phyloP scores from a whole-genome alignment of 2,329 filamentous ascomycete species.

The Pestalotiopsis sp. region DNA sequence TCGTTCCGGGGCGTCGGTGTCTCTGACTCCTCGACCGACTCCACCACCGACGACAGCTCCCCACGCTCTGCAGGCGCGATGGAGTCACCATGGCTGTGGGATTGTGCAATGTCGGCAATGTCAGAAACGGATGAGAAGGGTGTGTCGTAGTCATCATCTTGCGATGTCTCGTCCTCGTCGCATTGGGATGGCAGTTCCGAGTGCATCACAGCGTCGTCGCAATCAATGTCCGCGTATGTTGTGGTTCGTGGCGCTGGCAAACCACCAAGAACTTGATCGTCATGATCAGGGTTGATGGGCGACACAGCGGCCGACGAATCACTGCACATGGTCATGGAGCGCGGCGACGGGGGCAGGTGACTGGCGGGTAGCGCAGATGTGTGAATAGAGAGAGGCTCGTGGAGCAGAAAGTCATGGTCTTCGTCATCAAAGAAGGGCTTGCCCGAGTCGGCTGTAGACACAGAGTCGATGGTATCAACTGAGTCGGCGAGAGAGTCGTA shows the following conservation, averaged over 20 bases:
- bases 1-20: conserved; percentile 47
- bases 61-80: conserved; percentile 23
- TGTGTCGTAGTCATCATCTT: conserved; percentile 46
- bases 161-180: conserved; percentile 41
- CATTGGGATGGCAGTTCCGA: conserved; percentile 38
- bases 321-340: conserved; percentile 52
- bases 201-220: conserved; percentile 37
- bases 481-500: conserved; percentile 38
- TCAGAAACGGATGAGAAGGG: conserved; percentile 49
- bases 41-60: conserved; percentile 29
- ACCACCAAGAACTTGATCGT: conserved; percentile 34
- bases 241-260: conserved; percentile 49
- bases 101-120: conserved; percentile 35
- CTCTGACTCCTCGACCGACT: conserved; percentile 44
- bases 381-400: conserved; percentile 44
- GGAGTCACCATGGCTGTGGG: conserved; percentile 15
- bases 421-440: conserved; percentile 45
- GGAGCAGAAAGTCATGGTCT: conserved; percentile 43
- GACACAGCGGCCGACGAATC: conserved; percentile 41
- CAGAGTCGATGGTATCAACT: conserved; percentile 30
- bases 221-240: conserved; percentile 56
- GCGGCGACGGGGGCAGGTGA: conserved; percentile 47
- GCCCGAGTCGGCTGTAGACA: conserved; percentile 39
- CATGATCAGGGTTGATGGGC: conserved; percentile 34
- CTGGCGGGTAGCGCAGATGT: conserved; percentile 28